Conservation (phyloP, 2,329 filamentous ascomycete genomes). For the Geoglossum cookeanum region DNA sequence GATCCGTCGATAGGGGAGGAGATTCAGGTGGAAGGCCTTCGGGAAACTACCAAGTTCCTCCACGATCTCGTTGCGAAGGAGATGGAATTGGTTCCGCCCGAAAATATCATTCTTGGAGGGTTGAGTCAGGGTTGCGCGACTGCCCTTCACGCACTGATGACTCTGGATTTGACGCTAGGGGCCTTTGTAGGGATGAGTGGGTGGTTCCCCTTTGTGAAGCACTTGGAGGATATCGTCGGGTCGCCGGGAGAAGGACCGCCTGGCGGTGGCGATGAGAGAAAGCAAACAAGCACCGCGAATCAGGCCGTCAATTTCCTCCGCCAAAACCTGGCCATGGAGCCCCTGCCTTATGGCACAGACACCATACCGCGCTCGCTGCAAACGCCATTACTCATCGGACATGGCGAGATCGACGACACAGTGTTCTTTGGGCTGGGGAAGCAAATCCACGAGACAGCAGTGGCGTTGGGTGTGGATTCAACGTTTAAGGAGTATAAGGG, state of each 20-base stretch:
- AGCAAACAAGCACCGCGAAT: slow-evolving; percentile 5
- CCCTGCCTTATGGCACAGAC: background rate
- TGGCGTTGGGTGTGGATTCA: slow-evolving; percentile 18
- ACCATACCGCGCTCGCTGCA: slow-evolving; percentile 3
- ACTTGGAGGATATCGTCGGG: slow-evolving; percentile 16
- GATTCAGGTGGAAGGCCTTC: slow-evolving; percentile 26
- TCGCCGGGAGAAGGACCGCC: slow-evolving; percentile 12
- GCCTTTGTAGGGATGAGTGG: slow-evolving; percentile 30
- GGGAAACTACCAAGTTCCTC: slow-evolving; percentile 22
- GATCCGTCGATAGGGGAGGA: slow-evolving; percentile 24
- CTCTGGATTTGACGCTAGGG: slow-evolving; percentile 24
- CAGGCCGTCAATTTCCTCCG: slow-evolving; percentile 17
- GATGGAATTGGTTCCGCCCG: slow-evolving; percentile 10
- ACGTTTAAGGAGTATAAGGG: slow-evolving; percentile 22
- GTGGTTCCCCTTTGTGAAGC: slow-evolving; percentile 23
- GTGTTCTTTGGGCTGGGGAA: slow-evolving; percentile 21
- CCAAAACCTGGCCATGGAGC: slow-evolving; percentile 15
- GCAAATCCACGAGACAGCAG: slow-evolving; percentile 19
- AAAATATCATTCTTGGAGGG: slow-evolving; percentile 30
- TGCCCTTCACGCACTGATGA: slow-evolving; percentile 24
- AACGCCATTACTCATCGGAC: slow-evolving; percentile 27
- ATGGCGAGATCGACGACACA: slow-evolving; percentile 25
- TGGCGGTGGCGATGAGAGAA: slow-evolving; percentile 5
- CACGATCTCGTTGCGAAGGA: slow-evolving; percentile 20
- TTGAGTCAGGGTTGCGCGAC: slow-evolving; percentile 35